These are phyloP conservation scores for Emmonsia crescens DNA, from an alignment of 2,329 filamentous ascomycete species.

Conservation along the genomic window DNA sequence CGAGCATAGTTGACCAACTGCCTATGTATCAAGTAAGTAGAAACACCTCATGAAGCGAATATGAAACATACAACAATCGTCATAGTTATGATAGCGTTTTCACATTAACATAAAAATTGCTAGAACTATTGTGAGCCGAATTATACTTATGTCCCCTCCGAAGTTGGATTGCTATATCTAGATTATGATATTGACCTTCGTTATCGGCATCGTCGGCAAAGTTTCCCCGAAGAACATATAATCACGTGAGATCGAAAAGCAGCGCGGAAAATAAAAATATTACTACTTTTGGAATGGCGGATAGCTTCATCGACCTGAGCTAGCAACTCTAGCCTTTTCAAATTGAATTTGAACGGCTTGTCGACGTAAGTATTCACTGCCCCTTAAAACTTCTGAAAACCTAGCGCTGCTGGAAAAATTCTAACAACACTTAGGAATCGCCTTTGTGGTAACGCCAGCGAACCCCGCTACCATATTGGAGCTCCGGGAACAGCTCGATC, in stretches of 20 bases:
- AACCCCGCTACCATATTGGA: background rate
- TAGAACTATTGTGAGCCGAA: background rate
- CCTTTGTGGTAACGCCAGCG: background rate
- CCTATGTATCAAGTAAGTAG: slow-evolving; percentile 40
- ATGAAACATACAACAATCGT: slow-evolving; percentile 10
- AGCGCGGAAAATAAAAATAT: background rate
- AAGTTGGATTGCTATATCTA: background rate
- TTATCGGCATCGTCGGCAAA: no score
- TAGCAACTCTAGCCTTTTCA: background rate
- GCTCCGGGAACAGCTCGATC: background rate
- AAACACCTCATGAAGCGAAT: background rate
- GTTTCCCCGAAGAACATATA: background rate
- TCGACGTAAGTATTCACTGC: background rate
- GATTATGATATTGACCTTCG: no score
- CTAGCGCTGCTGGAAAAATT: background rate
- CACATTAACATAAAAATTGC: background rate
- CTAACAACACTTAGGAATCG: background rate
- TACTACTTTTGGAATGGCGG: slow-evolving; percentile 8
- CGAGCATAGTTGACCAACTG: slow-evolving; percentile 81
- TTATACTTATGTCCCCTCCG: background rate
- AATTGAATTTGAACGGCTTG: background rate
- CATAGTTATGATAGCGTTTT: slow-evolving; percentile 2
- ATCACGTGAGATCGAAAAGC: no score
- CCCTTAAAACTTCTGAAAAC: background rate
- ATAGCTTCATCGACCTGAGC: background rate